These are phyloP conservation scores for Bretziella fagacearum DNA, from an alignment of 2,329 filamentous ascomycete species.

Conservation along the genomic window DNA sequence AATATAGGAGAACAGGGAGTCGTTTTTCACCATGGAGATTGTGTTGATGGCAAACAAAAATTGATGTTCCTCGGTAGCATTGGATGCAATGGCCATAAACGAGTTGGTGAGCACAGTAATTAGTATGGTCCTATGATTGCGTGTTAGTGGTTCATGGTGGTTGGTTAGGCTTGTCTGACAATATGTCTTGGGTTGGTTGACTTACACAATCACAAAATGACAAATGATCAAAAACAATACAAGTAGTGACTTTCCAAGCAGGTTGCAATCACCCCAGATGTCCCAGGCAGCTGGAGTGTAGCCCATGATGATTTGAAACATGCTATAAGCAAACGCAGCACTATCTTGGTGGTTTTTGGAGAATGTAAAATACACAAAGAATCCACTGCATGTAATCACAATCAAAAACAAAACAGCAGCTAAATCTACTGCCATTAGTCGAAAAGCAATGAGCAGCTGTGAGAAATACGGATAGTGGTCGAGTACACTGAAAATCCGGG, in stretches of 20 bases:
- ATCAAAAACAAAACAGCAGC: slow-evolving; percentile 72
- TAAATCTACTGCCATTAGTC: slow-evolving; percentile 82
- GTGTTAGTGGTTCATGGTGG: not conserved
- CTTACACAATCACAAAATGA: slow-evolving; percentile 75
- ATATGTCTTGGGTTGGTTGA: slow-evolving; percentile 14
- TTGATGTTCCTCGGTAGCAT: slow-evolving; percentile 81
- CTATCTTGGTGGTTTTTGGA: slow-evolving; percentile 57
- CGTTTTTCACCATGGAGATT: slow-evolving; percentile 97
- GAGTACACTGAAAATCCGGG: slow-evolving; percentile 77
- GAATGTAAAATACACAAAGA: slow-evolving; percentile 85
- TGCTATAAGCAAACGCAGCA: slow-evolving; percentile 63
- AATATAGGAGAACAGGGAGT: slow-evolving; percentile 84
- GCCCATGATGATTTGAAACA: slow-evolving; percentile 90
- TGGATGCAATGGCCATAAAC: slow-evolving; percentile 87
- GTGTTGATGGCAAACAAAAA: slow-evolving; percentile 94
- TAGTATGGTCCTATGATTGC: slow-evolving; percentile 49
- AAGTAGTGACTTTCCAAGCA: slow-evolving; percentile 58
- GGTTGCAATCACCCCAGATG: slow-evolving; percentile 64
- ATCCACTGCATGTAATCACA: slow-evolving; percentile 77
- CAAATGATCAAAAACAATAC: slow-evolving; percentile 80
- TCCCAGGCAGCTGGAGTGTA: slow-evolving; percentile 94
- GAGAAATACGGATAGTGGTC: slow-evolving; percentile 96
- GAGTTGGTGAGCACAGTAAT: slow-evolving; percentile 94
- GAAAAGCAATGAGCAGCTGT: slow-evolving; percentile 81
- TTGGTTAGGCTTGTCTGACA: not conserved